Evolutionary conservation across 169 alveolate genomes (phyloP), one percentile per base, ranked within the genome.

Genomic region (Amoebophrya sp.): DNA sequence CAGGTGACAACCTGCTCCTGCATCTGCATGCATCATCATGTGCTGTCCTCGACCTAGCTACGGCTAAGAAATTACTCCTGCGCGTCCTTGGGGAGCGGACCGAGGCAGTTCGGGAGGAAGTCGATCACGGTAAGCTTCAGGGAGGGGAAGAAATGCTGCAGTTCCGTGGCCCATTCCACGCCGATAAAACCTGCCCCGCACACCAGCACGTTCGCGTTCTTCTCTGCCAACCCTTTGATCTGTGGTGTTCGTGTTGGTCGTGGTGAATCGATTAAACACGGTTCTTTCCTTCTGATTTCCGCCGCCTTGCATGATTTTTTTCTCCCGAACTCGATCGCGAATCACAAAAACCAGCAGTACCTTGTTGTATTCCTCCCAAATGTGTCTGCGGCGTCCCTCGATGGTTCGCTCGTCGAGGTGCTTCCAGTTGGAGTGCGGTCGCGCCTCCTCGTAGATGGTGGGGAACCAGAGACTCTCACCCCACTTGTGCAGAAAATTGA

Each of bases 381-480:
- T 90, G 41, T 92, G 92, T 0, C 93, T 20, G 1, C 93, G 93
- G 20, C 93, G 93, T 7, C 93, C 93, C 39, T 92, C 93, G 50
- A 92, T 78, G 89, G 88, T 70, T 26, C 93, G 88, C 89, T 92
- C 93, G 69, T 92, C 93, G 88, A 92, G 41, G 69, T 92, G 93
- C 58, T 41, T 29, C 93, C 93, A 92, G 38, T 90, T 89, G 45
- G 91, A 42, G 42, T 78, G 89, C 1, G 91, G 91, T 0, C 93
- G 88, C 26, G 89, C 93, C 42, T 90, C 92, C 88, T 92, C 93
- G 40, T 92, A 89, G 39, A 92, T 89, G 31, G 93, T 92, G 31
- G 93, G 93, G 88, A 92, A 92, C 93, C 93, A 89, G 88, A 89
- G 89, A 2, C 89, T n/a, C 89, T 92, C 92, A 45, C 94, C 94